phyloP scores from a whole-genome alignment of 495 filamentous ascomycete genomes.

The Penicillium bovifimosum region DNA sequence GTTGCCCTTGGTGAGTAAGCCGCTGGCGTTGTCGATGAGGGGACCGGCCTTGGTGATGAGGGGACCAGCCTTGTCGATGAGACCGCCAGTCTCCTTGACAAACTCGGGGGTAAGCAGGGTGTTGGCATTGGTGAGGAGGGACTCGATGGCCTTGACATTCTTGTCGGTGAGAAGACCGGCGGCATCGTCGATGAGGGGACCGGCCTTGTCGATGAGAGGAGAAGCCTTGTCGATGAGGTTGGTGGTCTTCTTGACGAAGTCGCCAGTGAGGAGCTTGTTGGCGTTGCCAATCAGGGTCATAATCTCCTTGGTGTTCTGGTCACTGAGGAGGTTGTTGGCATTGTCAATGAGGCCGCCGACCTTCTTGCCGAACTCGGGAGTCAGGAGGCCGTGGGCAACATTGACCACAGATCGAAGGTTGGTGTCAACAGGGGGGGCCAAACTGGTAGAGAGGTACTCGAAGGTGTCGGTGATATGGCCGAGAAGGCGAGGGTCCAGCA shows the following conservation, averaged over 20 bases:
- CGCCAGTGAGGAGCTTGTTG: slow-evolving; percentile 30
- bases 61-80: slow-evolving; percentile 34
- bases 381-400: slow-evolving; percentile 31
- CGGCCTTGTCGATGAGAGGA: slow-evolving; percentile 30
- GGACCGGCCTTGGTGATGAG: slow-evolving; percentile 28
- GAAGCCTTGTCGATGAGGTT: slow-evolving; percentile 33
- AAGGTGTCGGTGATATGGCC: slow-evolving; percentile 30
- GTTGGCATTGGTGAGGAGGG: slow-evolving; percentile 22
- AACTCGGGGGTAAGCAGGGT: slow-evolving; percentile 3
- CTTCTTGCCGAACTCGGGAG: slow-evolving; percentile 26
- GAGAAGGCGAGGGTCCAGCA: slow-evolving; percentile 22
- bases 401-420: slow-evolving; percentile 35
- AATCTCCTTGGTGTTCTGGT: slow-evolving; percentile 32
- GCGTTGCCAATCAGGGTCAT: slow-evolving; percentile 34
- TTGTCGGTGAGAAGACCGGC: slow-evolving; percentile 27
- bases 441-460: slow-evolving; percentile 31
- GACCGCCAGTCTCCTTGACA: slow-evolving; percentile 25
- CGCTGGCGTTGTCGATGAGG: slow-evolving; percentile 29
- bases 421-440: slow-evolving; percentile 35
- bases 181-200: slow-evolving; percentile 29
- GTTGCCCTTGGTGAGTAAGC: slow-evolving; percentile 29
- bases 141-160: slow-evolving; percentile 32
- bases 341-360: slow-evolving; percentile 32
- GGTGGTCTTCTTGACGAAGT: slow-evolving; percentile 37
- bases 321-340: slow-evolving; percentile 35